Conservation (phyloP, 176 grass and related monocot genomes). For the Carex cristatella region DNA sequence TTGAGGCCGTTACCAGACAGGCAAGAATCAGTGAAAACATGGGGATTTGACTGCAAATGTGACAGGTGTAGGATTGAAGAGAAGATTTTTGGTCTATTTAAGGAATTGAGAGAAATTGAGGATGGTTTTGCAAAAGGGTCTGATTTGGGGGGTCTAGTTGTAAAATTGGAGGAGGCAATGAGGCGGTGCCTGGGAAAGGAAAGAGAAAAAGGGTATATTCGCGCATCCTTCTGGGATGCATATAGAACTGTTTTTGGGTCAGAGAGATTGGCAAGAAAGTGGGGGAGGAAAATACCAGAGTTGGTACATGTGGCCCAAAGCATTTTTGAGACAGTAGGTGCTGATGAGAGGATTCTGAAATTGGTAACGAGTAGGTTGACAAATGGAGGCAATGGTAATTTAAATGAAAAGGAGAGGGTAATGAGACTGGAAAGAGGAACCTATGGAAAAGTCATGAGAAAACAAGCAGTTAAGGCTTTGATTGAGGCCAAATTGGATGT, state of each 20-base stretch:
- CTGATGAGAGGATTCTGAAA: constrained; percentile 54
- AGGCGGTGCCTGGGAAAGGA: constrained; percentile 52
- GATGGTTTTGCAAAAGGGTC: constrained; percentile 23
- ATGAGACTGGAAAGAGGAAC: constrained; percentile 65
- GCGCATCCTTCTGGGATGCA: constrained; percentile 64
- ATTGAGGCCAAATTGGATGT: constrained; percentile 36
- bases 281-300: constrained; percentile 42
- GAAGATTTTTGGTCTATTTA: constrained; percentile 19
- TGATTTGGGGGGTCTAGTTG: constrained; percentile 36
- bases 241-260: constrained; percentile 47
- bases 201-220: constrained; percentile 60
- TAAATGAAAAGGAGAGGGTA: constrained; percentile 61
- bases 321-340: constrained; percentile 38
- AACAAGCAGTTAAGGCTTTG: constrained; percentile 57
- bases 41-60: constrained; percentile 78
- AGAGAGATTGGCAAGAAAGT: constrained; percentile 54
- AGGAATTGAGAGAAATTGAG: constrained; percentile 45
- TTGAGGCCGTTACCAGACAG: constrained; percentile 41
- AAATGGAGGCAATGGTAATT: constrained; percentile 29
- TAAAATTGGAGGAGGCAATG: constrained; percentile 61
- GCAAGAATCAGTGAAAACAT: constrained; percentile 38
- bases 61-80: constrained; percentile 63
- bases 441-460: constrained; percentile 86
- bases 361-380: constrained; percentile 36
- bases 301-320: constrained; percentile 34